These are phyloP conservation scores for Exophiala alcalophila DNA, from an alignment of 2,329 filamentous ascomycete genomes.

Conservation along the genomic window DNA sequence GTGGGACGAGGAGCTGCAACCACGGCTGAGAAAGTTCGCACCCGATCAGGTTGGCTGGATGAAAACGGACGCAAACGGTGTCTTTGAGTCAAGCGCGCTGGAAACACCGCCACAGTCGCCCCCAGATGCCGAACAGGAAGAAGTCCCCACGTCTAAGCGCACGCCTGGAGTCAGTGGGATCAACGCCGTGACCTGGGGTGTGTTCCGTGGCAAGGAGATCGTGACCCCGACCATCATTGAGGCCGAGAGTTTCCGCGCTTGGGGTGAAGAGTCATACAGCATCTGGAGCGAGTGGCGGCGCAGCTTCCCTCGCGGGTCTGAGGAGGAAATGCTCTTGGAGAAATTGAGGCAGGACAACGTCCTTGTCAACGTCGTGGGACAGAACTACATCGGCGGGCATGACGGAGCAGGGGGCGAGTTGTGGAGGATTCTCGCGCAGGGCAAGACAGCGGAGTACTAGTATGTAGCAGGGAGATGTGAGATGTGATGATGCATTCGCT, in stretches of 20 bases:
- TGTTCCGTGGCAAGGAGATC: constrained; percentile 93
- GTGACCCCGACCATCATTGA: constrained; percentile 96
- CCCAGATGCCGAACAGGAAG: constrained; percentile 42
- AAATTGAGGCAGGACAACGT: constrained; percentile 67
- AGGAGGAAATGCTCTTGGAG: constrained; percentile 69
- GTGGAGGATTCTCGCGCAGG: constrained; percentile 32
- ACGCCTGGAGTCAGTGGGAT: constrained; percentile 55
- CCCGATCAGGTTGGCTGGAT: constrained; percentile 78
- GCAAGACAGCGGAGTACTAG: no score
- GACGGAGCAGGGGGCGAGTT: constrained; percentile 31
- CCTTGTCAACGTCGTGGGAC: constrained; percentile 70
- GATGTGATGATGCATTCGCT: no score
- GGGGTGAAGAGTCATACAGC: constrained; percentile 92
- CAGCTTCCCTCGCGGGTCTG: constrained; percentile 73
- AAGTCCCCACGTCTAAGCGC: constrained; percentile 34
- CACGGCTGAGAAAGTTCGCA: constrained; percentile 58
- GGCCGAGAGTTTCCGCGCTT: constrained; percentile 87
- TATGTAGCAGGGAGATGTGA: no score
- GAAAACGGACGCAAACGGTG: constrained; percentile 73
- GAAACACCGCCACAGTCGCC: not conserved
- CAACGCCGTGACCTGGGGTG: constrained; percentile 95
- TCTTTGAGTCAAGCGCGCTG: constrained; percentile 60
- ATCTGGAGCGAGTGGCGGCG: constrained; percentile 94
- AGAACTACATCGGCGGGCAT: constrained; percentile 44
- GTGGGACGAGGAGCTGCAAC: constrained; percentile 63